phyloP scores from a whole-genome alignment of 768 basidiomycete species.

The Pleurotus tuber-regium region DNA sequence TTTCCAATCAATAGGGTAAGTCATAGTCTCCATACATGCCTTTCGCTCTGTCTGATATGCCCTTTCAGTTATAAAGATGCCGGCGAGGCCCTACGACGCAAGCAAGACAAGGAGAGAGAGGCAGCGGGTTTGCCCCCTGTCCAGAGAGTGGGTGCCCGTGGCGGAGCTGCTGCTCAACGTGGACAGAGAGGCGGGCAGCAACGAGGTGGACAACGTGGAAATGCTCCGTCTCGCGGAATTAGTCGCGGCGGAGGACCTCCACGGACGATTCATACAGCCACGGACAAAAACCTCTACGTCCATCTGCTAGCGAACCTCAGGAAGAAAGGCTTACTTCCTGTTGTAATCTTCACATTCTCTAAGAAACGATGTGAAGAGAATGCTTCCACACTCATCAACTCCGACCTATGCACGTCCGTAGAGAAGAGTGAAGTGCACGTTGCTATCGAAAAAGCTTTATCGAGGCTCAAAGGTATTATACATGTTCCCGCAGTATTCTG shows the following conservation, averaged over 20 bases:
- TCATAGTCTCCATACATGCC: neutral
- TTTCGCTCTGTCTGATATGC: neutral
- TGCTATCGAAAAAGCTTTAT: constrained; percentile 87
- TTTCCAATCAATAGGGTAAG: constrained; percentile 71
- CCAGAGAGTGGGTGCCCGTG: constrained; percentile 80
- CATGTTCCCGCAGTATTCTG: constrained; percentile 6
- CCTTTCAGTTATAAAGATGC: constrained; percentile 80
- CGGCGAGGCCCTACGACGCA: constrained; percentile 81
- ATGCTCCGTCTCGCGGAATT: constrained; percentile 32
- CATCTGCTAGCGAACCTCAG: constrained; percentile 84
- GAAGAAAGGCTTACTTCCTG: constrained; percentile 85
- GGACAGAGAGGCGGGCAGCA: constrained; percentile 54
- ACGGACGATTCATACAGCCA: constrained; percentile 61
- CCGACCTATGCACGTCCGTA: constrained; percentile 81
- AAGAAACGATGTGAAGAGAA: constrained; percentile 98
- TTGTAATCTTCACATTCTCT: constrained; percentile 95
- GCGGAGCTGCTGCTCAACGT: constrained; percentile 53
- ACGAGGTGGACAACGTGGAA: constrained; percentile 34
- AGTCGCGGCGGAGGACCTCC: constrained; percentile 43
- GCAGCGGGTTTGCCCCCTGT: constrained; percentile 89
- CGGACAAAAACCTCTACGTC: constrained; percentile 92
- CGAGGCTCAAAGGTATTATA: constrained; percentile 78
- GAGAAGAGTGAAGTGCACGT: constrained; percentile 99
- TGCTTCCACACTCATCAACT: constrained; percentile 82
- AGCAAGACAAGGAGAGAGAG: constrained; percentile 98